phyloP scores from a whole-genome alignment of 169 alveolate species.

The Plasmodium ovale region DNA sequence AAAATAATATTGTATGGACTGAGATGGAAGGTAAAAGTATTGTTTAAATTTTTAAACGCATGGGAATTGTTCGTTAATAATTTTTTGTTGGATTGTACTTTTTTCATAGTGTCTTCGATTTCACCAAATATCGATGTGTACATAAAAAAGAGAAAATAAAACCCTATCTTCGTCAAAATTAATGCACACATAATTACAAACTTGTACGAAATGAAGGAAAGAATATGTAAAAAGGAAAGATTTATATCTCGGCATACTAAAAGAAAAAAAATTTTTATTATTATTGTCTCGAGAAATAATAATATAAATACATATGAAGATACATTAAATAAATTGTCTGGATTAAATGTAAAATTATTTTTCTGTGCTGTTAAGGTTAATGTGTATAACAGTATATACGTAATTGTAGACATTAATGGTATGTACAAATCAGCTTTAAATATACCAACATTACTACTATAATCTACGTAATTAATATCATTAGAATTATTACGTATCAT shows the following conservation, averaged over 20 bases:
- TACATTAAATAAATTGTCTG: constrained; percentile 44
- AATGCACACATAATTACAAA: constrained; percentile 69
- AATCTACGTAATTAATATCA: constrained; percentile 48
- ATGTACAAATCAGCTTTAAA: constrained; percentile 67
- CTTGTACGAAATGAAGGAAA: constrained; percentile 49
- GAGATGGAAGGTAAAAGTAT: neutral
- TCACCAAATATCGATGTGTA: constrained; percentile 24
- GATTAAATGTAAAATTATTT: constrained; percentile 35
- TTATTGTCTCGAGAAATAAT: constrained; percentile 46
- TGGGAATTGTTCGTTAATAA: constrained; percentile 13
- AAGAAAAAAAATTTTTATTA: constrained; percentile 29
- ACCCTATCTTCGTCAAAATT: constrained; percentile 27
- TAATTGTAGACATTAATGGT: constrained; percentile 48
- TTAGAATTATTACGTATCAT: constrained; percentile 30
- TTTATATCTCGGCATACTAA: constrained; percentile 53
- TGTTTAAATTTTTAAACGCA: constrained; percentile 28
- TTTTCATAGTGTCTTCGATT: constrained; percentile 1
- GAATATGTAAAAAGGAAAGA: constrained; percentile 46
- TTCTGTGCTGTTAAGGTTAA: constrained; percentile 43
- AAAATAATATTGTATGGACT: constrained; percentile 26
- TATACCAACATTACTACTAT: constrained; percentile 46
- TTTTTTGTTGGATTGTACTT: neutral
- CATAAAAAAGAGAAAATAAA: constrained; percentile 20
- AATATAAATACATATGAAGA: constrained; percentile 52
- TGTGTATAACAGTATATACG: constrained; percentile 42